Conservation (phyloP, 2,329 filamentous ascomycete species). For the Basipetospora chlamydospora region DNA sequence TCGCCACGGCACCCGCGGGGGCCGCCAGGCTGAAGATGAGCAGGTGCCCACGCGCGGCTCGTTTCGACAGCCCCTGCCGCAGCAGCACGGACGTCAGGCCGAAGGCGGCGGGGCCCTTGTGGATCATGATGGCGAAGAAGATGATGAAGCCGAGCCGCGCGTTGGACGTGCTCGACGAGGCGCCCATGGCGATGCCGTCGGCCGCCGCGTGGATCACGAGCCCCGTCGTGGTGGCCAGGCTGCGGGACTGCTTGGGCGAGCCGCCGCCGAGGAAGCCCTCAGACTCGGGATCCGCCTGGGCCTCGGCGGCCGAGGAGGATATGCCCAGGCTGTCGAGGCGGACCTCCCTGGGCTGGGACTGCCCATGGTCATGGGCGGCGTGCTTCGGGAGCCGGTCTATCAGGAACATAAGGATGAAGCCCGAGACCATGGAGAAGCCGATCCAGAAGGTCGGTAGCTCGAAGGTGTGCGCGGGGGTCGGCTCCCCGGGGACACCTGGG, state of each 20-base stretch:
- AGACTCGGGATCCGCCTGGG: slow-evolving; percentile 36
- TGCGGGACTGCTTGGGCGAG: slow-evolving; percentile 43
- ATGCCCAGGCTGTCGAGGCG: slow-evolving; percentile 68
- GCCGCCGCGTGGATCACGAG: slow-evolving; percentile 93
- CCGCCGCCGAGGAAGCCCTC: slow-evolving; percentile 45
- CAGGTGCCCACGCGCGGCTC: slow-evolving; percentile 69
- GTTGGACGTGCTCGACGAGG: slow-evolving; percentile 62
- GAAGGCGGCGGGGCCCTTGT: slow-evolving; percentile 93
- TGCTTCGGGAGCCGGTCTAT: slow-evolving; percentile 75
- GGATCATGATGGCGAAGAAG: slow-evolving; percentile 91
- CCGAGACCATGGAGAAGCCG: slow-evolving; percentile 70
- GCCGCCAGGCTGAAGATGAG: slow-evolving; percentile 86
- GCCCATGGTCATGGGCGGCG: slow-evolving; percentile 47
- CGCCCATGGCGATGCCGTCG: slow-evolving; percentile 90
- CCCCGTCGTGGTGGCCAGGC: slow-evolving; percentile 74
- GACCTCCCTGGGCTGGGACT: slow-evolving; percentile 65
- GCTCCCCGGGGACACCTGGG: slow-evolving; percentile 11
- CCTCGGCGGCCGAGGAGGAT: slow-evolving; percentile 23
- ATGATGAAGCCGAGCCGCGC: slow-evolving; percentile 76
- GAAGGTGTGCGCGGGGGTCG: slow-evolving; percentile 17
- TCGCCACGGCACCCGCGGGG: slow-evolving; percentile 69
- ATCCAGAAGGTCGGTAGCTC: slow-evolving; percentile 59
- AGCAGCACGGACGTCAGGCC: slow-evolving; percentile 80
- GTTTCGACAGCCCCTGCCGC: slow-evolving; percentile 81
- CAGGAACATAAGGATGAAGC: slow-evolving; percentile 94